A percentile compares a stretch with the other conserved stretches of the same genome.
These are phyloP conservation scores for Linum tenue DNA, from an alignment of 345 rosid species.

Conservation along the genomic window DNA sequence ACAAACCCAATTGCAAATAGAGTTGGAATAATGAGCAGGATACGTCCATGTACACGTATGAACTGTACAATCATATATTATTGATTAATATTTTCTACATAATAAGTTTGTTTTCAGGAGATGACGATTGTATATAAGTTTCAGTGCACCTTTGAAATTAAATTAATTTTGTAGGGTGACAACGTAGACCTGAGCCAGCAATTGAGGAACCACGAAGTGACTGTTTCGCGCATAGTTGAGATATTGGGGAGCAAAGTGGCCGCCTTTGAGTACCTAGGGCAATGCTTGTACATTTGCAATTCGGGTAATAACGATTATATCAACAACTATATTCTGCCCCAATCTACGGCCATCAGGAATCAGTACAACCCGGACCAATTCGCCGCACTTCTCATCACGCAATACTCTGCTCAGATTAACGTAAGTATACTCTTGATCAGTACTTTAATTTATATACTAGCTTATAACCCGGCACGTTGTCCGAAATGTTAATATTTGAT, in stretches of 20 bases:
- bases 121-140: background rate
- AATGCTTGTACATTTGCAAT: slow-evolving; percentile 14
- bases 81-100: no score
- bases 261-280: background rate
- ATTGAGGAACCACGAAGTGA: slow-evolving; percentile 10
- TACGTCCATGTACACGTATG: no score
- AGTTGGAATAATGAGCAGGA: no score
- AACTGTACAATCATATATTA: no score
- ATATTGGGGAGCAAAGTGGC: slow-evolving; percentile 8
- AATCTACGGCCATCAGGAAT: background rate
- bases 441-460: no score
- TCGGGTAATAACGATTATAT: slow-evolving; percentile 22
- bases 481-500: no score
- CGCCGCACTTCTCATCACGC: slow-evolving; percentile 3
- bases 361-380: slow-evolving; percentile 1
- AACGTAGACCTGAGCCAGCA: slow-evolving; percentile 6
- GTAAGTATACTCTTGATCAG: background rate
- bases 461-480: no score
- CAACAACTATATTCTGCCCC: slow-evolving; percentile 16
- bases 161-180: slow-evolving; percentile 2
- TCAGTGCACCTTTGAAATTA: background rate
- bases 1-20: no score
- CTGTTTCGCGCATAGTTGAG: slow-evolving; percentile 4
- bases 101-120: no score
- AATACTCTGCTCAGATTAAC: slow-evolving; percentile 5